Evolutionary conservation across 1,284 basidiomycete species (phyloP), one percentile per base, ranked within the genome.

Genomic region (Naganishia sp.): DNA sequence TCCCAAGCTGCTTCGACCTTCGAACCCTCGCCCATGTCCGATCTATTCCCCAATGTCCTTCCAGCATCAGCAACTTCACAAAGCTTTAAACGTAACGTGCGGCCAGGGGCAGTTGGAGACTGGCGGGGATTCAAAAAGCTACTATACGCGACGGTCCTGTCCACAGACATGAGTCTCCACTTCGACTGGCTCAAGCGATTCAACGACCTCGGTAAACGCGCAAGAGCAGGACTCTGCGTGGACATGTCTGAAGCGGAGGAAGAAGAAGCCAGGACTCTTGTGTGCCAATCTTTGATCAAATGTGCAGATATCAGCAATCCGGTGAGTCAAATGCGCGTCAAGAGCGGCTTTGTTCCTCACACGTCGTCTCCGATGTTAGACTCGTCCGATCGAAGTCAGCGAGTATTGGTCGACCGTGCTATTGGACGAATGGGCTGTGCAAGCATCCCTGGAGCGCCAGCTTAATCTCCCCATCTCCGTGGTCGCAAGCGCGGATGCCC

Each of bases 241-340:
- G 50, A 60, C 23, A 42, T 70, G 21, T 25, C 51, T 6, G 43
- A 68, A 41, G 43, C 50, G 35, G 73, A 71, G n/a, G 72, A 71
- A 25, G 75, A 75, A 46, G 80, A 82, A 66, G 83, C 87, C 67
- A 85, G 89, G 68, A 81, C 90, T 28, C 79, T 94, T 65, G 78
- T 93, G n/a, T 93, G 90, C 74, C 91, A 96, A 73, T 90, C 90
- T 4, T 82, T 97, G 58, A 88, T 97, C 79, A 97, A 97, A 79
- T 95, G 93, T 74, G 92, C 92, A 13, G 94, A 97, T 80, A 97
- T 97, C 74, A 94, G 90, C 76, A 97, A 97, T 77, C 93, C 94
- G 13, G 92, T 95, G 77, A 70, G 89, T 84, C 11, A 42, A 35
- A 56, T 28, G 61, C 51, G 11, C 58, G 23, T 21, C 41, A 25